Conservation (phyloP, 768 basidiomycete species). For the Termitomyces sp. region DNA sequence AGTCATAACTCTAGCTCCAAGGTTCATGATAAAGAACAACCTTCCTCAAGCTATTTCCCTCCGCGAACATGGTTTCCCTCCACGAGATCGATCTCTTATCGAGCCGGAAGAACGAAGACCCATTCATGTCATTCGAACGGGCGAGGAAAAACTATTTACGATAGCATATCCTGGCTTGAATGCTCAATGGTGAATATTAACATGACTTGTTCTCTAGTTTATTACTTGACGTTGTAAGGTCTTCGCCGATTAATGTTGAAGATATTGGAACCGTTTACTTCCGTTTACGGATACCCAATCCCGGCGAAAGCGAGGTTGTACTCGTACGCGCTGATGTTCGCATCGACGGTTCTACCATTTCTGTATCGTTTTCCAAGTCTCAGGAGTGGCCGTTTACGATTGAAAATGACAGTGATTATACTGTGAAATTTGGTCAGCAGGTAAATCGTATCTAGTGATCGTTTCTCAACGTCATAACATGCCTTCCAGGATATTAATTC, state of each 20-base stretch:
- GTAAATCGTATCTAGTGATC: slow-evolving; percentile 32
- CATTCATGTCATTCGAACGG: slow-evolving; percentile 60
- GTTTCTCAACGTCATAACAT: background rate
- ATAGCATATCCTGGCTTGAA: slow-evolving; percentile 85
- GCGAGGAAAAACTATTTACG: slow-evolving; percentile 71
- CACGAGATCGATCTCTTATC: slow-evolving; percentile 55
- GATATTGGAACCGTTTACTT: slow-evolving; percentile 85
- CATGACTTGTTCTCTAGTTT: background rate
- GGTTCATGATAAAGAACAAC: slow-evolving; percentile 87
- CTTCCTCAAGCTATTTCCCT: slow-evolving; percentile 65
- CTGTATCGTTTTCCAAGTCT: slow-evolving; percentile 67
- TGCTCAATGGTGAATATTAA: slow-evolving; percentile 60
- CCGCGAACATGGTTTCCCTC: slow-evolving; percentile 78
- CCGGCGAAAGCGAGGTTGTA: slow-evolving; percentile 29
- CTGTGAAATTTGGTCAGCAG: slow-evolving; percentile 67
- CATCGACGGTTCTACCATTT: slow-evolving; percentile 85
- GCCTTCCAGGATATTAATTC: slow-evolving; percentile 37
- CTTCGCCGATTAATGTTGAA: slow-evolving; percentile 85
- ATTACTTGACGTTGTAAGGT: slow-evolving; percentile 45
- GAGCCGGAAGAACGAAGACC: slow-evolving; percentile 65
- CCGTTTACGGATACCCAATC: slow-evolving; percentile 48
- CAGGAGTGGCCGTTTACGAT: slow-evolving; percentile 88
- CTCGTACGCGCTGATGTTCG: slow-evolving; percentile 75
- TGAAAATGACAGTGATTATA: slow-evolving; percentile 81
- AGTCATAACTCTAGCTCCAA: slow-evolving; percentile 85